Conservation (phyloP, 2,329 filamentous ascomycete genomes). For the Colletotrichum sp. region DNA sequence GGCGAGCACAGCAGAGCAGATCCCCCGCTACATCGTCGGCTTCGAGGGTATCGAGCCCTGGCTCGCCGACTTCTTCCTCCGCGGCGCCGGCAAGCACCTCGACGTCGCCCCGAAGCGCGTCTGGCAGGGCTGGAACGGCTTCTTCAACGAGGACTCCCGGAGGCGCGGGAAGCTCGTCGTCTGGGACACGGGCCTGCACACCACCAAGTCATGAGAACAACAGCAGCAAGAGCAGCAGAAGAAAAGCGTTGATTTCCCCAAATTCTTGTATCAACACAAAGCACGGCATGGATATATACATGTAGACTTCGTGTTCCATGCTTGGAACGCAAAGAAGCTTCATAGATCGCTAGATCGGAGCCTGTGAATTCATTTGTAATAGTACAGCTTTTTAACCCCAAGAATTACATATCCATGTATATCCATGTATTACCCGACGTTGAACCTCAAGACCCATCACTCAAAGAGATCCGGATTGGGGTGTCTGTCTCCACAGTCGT, state of each 20-base stretch:
- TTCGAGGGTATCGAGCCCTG: slow-evolving; percentile 62
- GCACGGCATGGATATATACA: neutral
- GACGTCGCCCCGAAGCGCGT: slow-evolving; percentile 49
- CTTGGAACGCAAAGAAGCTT: neutral
- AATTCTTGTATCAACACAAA: neutral
- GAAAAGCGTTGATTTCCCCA: neutral
- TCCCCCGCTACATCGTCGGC: slow-evolving; percentile 64
- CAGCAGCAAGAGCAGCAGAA: neutral
- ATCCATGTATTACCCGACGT: too few species aligned
- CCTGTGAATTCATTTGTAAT: neutral
- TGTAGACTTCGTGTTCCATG: neutral
- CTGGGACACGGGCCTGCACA: slow-evolving; percentile 56
- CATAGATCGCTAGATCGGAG: neutral
- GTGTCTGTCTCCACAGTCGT: neutral
- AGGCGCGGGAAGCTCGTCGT: slow-evolving; percentile 62
- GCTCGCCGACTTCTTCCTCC: slow-evolving; percentile 48
- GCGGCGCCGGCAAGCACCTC: slow-evolving; percentile 41
- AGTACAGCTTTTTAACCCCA: neutral
- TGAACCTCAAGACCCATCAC: neutral
- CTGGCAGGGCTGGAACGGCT: slow-evolving; percentile 64
- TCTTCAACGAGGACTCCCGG: slow-evolving; percentile 67
- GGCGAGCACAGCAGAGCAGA: slow-evolving; percentile 28
- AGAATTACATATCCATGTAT: neutral
- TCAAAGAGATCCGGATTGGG: neutral
- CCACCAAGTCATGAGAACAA: neutral